A percentile compares a stretch with the other conserved stretches of the same genome.
These are phyloP conservation scores for Capsicum chinense DNA, from an alignment of 257 asterid species.

Conservation along the genomic window DNA sequence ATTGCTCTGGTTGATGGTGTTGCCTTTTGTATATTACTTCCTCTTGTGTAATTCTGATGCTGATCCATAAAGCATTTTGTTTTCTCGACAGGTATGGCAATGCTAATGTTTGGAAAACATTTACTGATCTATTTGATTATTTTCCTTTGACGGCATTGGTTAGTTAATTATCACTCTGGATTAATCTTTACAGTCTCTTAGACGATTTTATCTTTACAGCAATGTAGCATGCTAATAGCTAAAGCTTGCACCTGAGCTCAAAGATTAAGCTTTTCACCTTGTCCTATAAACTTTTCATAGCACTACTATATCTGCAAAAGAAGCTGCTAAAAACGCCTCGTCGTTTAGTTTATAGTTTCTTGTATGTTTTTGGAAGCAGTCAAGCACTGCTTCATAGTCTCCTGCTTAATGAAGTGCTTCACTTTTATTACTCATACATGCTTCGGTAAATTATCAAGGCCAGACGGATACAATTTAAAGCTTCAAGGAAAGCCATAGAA, in stretches of 20 bases:
- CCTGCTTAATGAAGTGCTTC: slow-evolving; percentile 21
- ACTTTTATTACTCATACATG: not conserved
- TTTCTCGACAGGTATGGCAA: slow-evolving; percentile 72
- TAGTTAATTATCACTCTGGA: slow-evolving; percentile 39
- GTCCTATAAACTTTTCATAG: not conserved
- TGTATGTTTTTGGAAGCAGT: not conserved
- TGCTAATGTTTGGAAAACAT: slow-evolving; percentile 95
- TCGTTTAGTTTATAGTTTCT: not conserved
- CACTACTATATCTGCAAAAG: not conserved
- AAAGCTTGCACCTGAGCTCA: not conserved
- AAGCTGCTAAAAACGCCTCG: slow-evolving; percentile 1
- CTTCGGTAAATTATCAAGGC: not conserved
- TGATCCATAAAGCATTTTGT: not conserved
- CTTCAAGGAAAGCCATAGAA: not conserved
- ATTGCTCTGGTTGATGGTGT: slow-evolving; percentile 1
- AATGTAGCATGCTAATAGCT: not conserved
- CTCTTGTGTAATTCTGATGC: not conserved
- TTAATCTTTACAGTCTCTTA: not conserved
- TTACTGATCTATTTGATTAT: slow-evolving; percentile 91
- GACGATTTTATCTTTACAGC: not conserved
- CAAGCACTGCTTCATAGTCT: slow-evolving; percentile 17
- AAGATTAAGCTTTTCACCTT: not conserved
- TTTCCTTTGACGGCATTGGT: slow-evolving; percentile 95
- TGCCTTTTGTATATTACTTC: not conserved
- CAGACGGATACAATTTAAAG: not conserved